A percentile compares a stretch with the other conserved stretches of the same genome.
Conservation (phyloP, 2,329 filamentous ascomycete genomes). For the Penicillium decumbens region DNA sequence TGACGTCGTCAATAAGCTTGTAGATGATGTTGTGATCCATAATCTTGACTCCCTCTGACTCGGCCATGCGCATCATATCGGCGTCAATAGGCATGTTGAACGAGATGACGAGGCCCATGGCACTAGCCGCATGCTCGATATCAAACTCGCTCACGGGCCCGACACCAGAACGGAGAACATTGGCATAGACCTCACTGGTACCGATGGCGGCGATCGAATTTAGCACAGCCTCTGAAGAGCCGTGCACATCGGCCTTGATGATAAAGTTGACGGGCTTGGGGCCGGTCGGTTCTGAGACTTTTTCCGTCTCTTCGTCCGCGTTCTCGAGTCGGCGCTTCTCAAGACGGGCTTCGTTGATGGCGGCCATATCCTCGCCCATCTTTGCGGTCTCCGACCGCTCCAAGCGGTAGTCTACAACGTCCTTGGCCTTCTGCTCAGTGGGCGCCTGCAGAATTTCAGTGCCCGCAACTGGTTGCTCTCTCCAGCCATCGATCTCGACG, state of each 20-base stretch:
- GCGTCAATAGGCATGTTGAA: conserved; percentile 74
- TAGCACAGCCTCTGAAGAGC: conserved; percentile 85
- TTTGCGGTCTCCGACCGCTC: conserved; percentile 66
- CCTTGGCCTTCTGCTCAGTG: conserved; percentile 71
- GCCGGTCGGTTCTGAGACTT: conserved; percentile 41
- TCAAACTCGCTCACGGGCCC: conserved; percentile 81
- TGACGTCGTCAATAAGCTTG: conserved; percentile 48
- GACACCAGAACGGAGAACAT: conserved; percentile 70
- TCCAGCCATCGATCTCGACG: conserved; percentile 93
- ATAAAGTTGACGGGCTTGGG: conserved; percentile 68
- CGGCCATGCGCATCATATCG: conserved; percentile 65
- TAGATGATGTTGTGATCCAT: conserved; percentile 70
- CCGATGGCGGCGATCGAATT: conserved; percentile 73
- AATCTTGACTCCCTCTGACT: conserved; percentile 67
- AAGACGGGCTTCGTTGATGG: conserved; percentile 67
- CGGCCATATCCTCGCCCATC: conserved; percentile 64
- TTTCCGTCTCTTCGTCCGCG: conserved; percentile 32
- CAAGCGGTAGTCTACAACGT: conserved; percentile 69
- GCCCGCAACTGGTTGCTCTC: conserved; percentile 76
- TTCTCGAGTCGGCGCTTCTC: conserved; percentile 43
- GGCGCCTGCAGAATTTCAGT: conserved; percentile 80
- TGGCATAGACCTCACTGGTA: conserved; percentile 74
- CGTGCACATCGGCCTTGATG: conserved; percentile 87
- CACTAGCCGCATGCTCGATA: conserved; percentile 76
- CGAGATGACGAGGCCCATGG: conserved; percentile 71